phyloP scores from a whole-genome alignment of 1,284 basidiomycete species.

The Ganoderma resinaceum region DNA sequence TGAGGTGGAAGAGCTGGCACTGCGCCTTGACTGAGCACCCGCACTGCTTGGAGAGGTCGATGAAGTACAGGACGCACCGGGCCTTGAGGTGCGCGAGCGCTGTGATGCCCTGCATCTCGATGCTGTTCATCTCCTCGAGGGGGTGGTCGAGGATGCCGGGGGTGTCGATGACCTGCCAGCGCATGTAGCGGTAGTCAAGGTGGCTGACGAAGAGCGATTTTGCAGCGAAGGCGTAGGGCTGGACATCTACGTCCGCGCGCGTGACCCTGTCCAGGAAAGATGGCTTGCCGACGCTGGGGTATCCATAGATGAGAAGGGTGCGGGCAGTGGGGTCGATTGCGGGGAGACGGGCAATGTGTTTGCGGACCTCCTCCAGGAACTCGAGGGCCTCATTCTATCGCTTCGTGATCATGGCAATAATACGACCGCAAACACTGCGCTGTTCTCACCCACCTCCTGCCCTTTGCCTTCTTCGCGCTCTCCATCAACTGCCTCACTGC shows the following conservation, averaged over 20 bases:
- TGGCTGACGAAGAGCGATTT: slow-evolving; percentile 97
- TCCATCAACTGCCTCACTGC: too few species aligned
- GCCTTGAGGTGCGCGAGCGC: slow-evolving; percentile 93
- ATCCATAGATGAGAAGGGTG: slow-evolving; percentile 94
- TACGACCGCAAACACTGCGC: too few species aligned
- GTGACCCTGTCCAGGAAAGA: slow-evolving; percentile 99
- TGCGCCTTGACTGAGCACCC: slow-evolving; percentile 93
- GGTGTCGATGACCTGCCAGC: slow-evolving; percentile 98
- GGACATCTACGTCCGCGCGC: slow-evolving; percentile 95
- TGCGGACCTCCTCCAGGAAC: slow-evolving; percentile 96
- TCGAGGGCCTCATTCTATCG: slow-evolving; percentile 96
- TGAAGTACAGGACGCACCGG: slow-evolving; percentile 94
- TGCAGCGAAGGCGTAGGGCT: slow-evolving; percentile 97
- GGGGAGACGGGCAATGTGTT: slow-evolving; percentile 96
- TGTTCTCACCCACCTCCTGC: too few species aligned
- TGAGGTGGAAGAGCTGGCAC: slow-evolving; percentile 98
- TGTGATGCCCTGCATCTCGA: slow-evolving; percentile 99
- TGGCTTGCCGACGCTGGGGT: slow-evolving; percentile 97
- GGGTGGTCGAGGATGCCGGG: slow-evolving; percentile 94
- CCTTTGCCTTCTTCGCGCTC: too few species aligned
- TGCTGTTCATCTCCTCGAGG: slow-evolving; percentile 98
- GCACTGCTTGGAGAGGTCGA: slow-evolving; percentile 97
- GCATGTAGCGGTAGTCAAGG: slow-evolving; percentile 96
- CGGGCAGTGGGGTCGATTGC: slow-evolving; percentile 97
- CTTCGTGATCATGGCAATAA: slow-evolving; percentile 98